Percentiles rank a stretch among this genome's conserved stretches.
Conservation (phyloP, 2,329 filamentous ascomycete species). For the Fusarium metavorans region DNA sequence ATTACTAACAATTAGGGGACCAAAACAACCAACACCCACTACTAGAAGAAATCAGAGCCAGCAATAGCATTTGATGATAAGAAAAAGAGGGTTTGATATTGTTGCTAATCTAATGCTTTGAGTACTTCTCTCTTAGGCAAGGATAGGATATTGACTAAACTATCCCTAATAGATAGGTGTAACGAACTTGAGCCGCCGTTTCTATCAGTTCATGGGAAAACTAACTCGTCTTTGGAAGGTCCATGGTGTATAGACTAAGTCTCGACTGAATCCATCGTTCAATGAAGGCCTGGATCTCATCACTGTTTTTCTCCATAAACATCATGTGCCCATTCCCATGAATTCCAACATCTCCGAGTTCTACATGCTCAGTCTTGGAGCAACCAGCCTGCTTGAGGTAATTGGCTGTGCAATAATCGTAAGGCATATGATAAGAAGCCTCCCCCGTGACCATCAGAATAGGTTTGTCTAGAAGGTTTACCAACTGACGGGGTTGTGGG, state of each 20-base stretch:
- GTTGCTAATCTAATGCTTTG: background rate
- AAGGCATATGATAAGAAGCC: constrained; percentile 34
- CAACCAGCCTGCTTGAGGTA: constrained; percentile 40
- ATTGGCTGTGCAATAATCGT: constrained; percentile 37
- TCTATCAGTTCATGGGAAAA: background rate
- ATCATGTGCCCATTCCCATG: constrained; percentile 42
- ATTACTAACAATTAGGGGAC: too few species aligned
- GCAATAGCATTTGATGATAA: background rate
- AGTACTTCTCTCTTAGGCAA: background rate
- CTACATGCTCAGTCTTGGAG: constrained; percentile 32
- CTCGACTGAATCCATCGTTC: constrained; percentile 27
- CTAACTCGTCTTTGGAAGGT: background rate
- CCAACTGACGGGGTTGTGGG: constrained; percentile 38
- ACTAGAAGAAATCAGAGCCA: too few species aligned
- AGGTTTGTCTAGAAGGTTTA: constrained; percentile 49
- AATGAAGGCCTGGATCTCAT: constrained; percentile 27
- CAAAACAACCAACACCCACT: too few species aligned
- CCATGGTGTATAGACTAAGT: background rate
- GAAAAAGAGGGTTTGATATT: background rate
- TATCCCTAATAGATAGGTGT: background rate
- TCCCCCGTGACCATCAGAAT: constrained; percentile 38
- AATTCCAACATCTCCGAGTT: constrained; percentile 33
- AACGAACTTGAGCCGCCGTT: background rate
- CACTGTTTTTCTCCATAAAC: constrained; percentile 43
- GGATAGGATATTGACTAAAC: background rate